Evolutionary conservation across 768 basidiomycete genomes (phyloP).

Genomic region (Calocybe indica): DNA sequence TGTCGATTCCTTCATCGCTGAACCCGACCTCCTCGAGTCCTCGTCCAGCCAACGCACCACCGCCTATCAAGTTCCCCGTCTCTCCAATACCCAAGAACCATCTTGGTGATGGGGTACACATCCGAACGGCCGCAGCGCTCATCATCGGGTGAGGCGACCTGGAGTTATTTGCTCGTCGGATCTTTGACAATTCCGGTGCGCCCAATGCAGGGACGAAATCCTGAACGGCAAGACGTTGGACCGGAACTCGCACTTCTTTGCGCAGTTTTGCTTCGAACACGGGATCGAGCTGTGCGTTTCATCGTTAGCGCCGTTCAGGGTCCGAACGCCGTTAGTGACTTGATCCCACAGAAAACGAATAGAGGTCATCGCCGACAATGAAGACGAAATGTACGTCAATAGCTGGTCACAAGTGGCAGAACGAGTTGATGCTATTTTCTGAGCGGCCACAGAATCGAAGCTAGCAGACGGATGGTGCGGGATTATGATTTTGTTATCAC

Average conservation of each 20-base stretch:
- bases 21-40: neutral
- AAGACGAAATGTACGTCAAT: constrained; percentile 75
- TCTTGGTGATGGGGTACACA: constrained; percentile 62
- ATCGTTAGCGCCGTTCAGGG: neutral
- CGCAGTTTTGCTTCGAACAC: constrained; percentile 83
- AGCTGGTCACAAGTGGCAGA: neutral
- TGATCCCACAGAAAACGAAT: constrained; percentile 61
- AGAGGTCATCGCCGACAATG: constrained; percentile 89
- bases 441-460: constrained; percentile 56
- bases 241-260: constrained; percentile 81
- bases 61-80: constrained; percentile 32
- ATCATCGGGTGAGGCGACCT: constrained; percentile 55
- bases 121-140: constrained; percentile 68
- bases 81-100: constrained; percentile 61
- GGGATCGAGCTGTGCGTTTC: constrained; percentile 67
- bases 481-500: constrained; percentile 90
- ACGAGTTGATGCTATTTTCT: constrained; percentile 1
- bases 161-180: too few relatives aligned
- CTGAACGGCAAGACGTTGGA: constrained; percentile 89
- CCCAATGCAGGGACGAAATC: constrained; percentile 68
- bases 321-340: constrained; percentile 15
- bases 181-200: constrained; percentile 1
- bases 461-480: constrained; percentile 72
- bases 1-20: too few relatives aligned
- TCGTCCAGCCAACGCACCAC: neutral